Percentiles rank a stretch among this genome's conserved stretches.
Evolutionary conservation across 179 eudicot genomes (phyloP).

Genomic region (Vitellaria paradoxa): DNA sequence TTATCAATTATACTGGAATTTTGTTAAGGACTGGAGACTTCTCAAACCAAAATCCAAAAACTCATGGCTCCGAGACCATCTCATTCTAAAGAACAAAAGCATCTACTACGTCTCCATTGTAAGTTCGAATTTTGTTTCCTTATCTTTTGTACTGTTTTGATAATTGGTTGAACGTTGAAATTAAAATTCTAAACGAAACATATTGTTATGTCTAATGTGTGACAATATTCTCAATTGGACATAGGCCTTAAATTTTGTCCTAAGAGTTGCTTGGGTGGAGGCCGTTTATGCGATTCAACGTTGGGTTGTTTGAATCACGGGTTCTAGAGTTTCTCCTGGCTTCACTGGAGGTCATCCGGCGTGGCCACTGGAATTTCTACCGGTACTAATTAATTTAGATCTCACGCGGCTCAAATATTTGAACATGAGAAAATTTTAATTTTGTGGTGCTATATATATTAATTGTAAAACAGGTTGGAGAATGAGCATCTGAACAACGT

Average conservation of each 20-base stretch:
- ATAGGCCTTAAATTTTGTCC: conserved; percentile 70
- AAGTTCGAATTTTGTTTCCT: conserved; percentile 8
- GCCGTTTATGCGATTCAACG: conserved; percentile 58
- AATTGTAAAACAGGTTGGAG: conserved; percentile 53
- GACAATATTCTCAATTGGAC: neutral
- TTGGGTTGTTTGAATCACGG: conserved; percentile 51
- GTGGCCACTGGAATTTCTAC: conserved; percentile 99
- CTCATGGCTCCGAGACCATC: conserved; percentile 76
- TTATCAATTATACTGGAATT: conserved; percentile 95
- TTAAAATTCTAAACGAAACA: no score
- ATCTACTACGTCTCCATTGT: conserved; percentile 84
- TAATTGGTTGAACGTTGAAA: no score
- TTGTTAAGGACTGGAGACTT: conserved; percentile 92
- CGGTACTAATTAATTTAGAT: conserved; percentile 37
- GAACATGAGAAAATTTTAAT: neutral
- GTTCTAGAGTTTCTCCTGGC: conserved; percentile 81
- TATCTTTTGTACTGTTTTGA: neutral
- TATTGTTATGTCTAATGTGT: no score
- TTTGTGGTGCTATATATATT: neutral
- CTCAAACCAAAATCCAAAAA: conserved; percentile 62
- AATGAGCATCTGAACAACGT: conserved; percentile 81
- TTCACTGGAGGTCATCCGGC: conserved; percentile 90
- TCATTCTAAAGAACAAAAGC: conserved; percentile 64
- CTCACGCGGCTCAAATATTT: neutral
- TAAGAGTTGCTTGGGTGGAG: conserved; percentile 90